phyloP scores from a whole-genome alignment of 2,329 filamentous ascomycete species.

The Fusarium fracticaudum region DNA sequence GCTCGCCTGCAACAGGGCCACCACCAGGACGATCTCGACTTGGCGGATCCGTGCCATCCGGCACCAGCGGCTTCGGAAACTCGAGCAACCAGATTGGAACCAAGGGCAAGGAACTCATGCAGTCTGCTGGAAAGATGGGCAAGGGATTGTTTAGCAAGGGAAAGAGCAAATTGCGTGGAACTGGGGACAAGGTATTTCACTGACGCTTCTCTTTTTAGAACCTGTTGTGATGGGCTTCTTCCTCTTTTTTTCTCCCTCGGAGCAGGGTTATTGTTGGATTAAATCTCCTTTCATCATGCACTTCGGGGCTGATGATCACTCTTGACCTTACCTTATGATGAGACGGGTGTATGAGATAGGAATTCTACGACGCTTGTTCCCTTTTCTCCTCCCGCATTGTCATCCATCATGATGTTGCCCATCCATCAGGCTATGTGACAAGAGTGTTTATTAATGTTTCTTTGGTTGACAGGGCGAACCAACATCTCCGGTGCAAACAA shows the following conservation, averaged over 20 bases:
- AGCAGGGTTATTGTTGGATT: constrained; percentile 43
- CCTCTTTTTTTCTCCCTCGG: constrained; percentile 35
- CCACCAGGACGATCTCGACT: constrained; percentile 50
- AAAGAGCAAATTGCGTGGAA: constrained; percentile 80
- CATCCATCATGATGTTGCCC: constrained; percentile 41
- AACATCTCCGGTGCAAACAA: constrained; percentile 46
- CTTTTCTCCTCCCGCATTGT: constrained; percentile 38
- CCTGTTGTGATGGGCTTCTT: constrained; percentile 43
- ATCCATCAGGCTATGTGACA: constrained; percentile 42
- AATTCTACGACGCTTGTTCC: constrained; percentile 52
- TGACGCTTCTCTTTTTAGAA: constrained; percentile 57
- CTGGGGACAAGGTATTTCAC: constrained; percentile 89
- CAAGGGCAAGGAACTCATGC: constrained; percentile 89
- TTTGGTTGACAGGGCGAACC: constrained; percentile 51
- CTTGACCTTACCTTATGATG: constrained; percentile 48
- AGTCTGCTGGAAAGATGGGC: constrained; percentile 86
- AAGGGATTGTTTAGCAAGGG: constrained; percentile 93
- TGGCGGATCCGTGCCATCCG: constrained; percentile 51
- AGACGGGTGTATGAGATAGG: constrained; percentile 53
- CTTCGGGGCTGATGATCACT: constrained; percentile 44
- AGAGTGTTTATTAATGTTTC: constrained; percentile 51
- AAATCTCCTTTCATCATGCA: constrained; percentile 45
- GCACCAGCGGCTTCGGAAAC: constrained; percentile 59
- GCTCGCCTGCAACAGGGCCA: constrained; percentile 42
- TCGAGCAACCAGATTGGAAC: constrained; percentile 75